Percentiles rank a stretch among this genome's conserved stretches.
These are phyloP conservation scores for Pestalotiopsis sp. DNA, from an alignment of 2,329 filamentous ascomycete species.

Conservation along the genomic window DNA sequence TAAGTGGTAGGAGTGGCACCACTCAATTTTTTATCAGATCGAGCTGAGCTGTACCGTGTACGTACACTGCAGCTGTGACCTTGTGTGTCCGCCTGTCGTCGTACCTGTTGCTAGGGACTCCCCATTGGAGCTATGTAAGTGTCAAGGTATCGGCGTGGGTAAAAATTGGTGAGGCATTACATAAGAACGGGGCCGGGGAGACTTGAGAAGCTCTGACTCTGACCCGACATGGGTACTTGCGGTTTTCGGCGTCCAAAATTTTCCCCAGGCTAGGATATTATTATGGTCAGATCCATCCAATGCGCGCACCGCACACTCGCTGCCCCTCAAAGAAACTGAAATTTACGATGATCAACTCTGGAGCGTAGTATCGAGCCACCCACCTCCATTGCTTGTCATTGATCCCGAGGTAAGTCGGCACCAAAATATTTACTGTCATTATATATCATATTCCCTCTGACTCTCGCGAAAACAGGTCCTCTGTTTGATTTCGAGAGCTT, in stretches of 20 bases:
- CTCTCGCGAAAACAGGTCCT: neutral
- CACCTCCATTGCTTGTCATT: neutral
- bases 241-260: constrained; percentile 13
- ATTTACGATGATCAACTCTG: constrained; percentile 7
- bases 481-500: constrained; percentile 8
- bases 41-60: neutral
- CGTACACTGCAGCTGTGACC: neutral
- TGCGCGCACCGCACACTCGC: neutral
- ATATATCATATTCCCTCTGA: neutral
- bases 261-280: neutral
- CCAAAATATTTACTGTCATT: neutral
- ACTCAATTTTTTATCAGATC: neutral
- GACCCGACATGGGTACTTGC: constrained; percentile 3
- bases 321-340: constrained; percentile 9
- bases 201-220: neutral
- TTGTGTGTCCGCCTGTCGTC: neutral
- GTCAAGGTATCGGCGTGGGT: neutral
- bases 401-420: constrained; percentile 1
- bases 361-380: neutral
- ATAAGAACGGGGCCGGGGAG: neutral
- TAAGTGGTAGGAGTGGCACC: neutral
- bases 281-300: neutral
- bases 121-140: neutral
- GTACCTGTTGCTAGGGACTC: neutral
- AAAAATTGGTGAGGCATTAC: constrained; percentile 2